These are phyloP conservation scores for Hypoxylon sp. DNA, from an alignment of 2,329 filamentous ascomycete species.

Conservation along the genomic window DNA sequence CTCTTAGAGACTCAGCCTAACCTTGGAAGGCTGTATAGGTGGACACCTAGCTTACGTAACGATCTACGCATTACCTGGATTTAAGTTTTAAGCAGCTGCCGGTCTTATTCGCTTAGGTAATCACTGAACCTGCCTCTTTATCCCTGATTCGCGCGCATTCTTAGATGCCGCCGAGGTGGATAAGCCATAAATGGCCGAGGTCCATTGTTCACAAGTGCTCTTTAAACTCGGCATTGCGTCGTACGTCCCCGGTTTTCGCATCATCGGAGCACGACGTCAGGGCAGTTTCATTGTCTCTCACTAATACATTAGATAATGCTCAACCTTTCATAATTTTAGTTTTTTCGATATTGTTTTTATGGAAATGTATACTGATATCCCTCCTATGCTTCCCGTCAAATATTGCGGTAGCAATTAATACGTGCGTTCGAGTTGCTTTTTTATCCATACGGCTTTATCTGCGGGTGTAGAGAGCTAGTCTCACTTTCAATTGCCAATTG, in stretches of 20 bases:
- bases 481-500: conserved; percentile 14
- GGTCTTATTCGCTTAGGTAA: neutral
- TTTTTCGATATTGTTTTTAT: conserved; percentile 8
- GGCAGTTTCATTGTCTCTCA: conserved; percentile 32
- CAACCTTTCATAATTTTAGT: conserved; percentile 13
- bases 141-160: conserved; percentile 31
- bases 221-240: conserved; percentile 42
- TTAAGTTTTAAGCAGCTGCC: conserved; percentile 20
- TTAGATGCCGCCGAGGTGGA: conserved; percentile 42
- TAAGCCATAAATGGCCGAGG: conserved; percentile 50
- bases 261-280: conserved; percentile 36
- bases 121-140: neutral
- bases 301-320: conserved; percentile 17
- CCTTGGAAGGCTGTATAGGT: neutral
- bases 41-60: conserved; percentile 18
- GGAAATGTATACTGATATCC: conserved; percentile 24
- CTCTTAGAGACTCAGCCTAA: too few species aligned
- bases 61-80: neutral
- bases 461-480: conserved; percentile 18
- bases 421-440: conserved; percentile 24
- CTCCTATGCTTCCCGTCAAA: conserved; percentile 1
- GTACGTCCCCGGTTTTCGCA: conserved; percentile 36
- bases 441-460: conserved; percentile 46
- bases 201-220: conserved; percentile 42
- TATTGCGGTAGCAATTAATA: conserved; percentile 40